Conservation (phyloP, 148 eudicot genomes). For the Vaccinium macrocarpon region DNA sequence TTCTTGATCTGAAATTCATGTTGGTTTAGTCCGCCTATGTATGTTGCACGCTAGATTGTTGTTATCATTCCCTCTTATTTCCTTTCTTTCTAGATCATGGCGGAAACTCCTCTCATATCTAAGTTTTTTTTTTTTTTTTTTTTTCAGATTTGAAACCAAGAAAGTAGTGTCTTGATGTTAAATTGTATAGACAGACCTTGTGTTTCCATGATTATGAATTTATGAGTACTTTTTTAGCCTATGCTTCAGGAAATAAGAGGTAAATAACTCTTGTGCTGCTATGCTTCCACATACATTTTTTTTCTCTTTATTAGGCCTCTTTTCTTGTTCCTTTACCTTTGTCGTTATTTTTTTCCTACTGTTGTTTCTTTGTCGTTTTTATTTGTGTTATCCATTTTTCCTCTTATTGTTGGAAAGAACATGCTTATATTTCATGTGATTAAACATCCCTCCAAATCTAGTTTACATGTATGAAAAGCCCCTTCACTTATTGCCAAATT, state of each 20-base stretch:
- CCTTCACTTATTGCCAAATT: neutral
- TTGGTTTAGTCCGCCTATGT: neutral
- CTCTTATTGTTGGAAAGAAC: neutral
- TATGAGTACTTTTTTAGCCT: neutral
- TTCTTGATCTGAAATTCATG: neutral
- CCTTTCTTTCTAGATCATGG: neutral
- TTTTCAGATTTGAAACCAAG: neutral
- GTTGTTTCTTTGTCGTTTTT: neutral
- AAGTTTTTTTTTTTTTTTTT: neutral
- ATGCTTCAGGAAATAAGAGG: neutral
- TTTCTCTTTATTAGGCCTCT: neutral
- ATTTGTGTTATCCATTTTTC: neutral
- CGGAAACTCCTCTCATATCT: neutral
- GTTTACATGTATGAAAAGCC: neutral
- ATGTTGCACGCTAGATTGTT: neutral
- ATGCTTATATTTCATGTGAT: neutral
- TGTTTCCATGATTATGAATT: neutral
- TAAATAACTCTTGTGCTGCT: neutral
- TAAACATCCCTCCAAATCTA: neutral
- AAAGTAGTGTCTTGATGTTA: neutral
- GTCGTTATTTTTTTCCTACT: neutral
- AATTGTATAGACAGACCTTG: neutral
- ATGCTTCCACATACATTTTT: neutral
- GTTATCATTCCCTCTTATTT: neutral
- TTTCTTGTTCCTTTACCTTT: neutral